Evolutionary conservation across 2,329 filamentous ascomycete genomes (phyloP), one percentile per base, ranked within the genome.

Genomic region (Thielaviopsis euricoi): DNA sequence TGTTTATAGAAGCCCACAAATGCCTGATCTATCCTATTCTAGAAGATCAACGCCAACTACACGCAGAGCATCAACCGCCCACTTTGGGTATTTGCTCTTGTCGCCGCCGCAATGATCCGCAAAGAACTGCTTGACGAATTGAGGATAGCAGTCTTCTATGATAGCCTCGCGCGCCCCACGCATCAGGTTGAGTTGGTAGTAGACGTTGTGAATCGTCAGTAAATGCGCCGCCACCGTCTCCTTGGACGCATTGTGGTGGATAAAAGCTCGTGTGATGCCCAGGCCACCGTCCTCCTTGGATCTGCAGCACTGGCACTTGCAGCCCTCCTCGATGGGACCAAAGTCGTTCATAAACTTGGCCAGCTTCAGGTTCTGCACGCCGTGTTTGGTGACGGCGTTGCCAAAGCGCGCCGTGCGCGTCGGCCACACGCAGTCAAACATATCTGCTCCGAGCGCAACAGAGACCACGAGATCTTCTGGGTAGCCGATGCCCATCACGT

Each of bases 371-470:
- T 95, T 96, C 52, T 96, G 73, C n/a, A 88, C 80, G 12, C 93
- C 94, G 49, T 75, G 65, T 58, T 81, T 79, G 2, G 91, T 96
- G 60, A 98, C 81, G 43, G 91, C 93, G 67, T 96, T 96, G 60
- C 94, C 93, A 67, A 98, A 98, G 37, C 93, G 83, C 67, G 93
- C 93, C 40, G 93, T 98, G 57, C 93, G 79, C 4, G 93, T 97
- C 1, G 93, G 94, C 93, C 93, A 98, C 6, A 98, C 93, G 67
- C 94, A 98, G 71, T 98, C 93, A 68, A 98, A 98, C 93, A 98
- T 98, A 71, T 98, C 93, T 53, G 93, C 93, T 3, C 93, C 93
- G 0, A 98, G 77, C 1, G 93, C 93, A 3, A 96, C 84, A 56
- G 89, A 94, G 46, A 98, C 90, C 1, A 98, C 81, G 58, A 98